Evolutionary conservation across 495 filamentous ascomycete species (phyloP).

Genomic region (Neurospora sp.): DNA sequence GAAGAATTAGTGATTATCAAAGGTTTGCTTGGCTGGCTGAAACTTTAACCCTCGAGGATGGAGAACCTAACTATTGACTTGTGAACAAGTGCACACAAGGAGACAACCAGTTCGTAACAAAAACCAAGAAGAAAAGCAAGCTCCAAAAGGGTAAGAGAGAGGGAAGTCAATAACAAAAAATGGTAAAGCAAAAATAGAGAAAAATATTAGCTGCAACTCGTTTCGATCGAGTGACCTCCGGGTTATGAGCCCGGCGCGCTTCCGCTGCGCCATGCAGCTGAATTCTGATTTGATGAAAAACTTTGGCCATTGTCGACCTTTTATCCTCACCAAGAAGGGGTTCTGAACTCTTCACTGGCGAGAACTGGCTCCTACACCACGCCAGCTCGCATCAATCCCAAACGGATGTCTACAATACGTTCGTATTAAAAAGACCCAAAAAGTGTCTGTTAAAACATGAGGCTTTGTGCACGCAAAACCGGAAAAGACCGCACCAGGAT

Average conservation of each 20-base stretch:
- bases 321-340: neutral
- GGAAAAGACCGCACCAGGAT: neutral
- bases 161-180: neutral
- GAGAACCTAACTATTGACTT: neutral
- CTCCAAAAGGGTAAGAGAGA: neutral
- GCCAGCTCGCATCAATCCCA: neutral
- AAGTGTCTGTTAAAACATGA: no score
- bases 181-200: neutral
- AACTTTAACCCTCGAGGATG: neutral
- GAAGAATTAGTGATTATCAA: neutral
- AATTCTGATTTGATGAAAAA: neutral
- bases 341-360: neutral
- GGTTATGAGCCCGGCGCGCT: constrained; percentile 11
- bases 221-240: constrained; percentile 10
- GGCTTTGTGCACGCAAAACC: neutral
- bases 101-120: neutral
- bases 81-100: neutral
- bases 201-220: constrained; percentile 2
- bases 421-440: no score
- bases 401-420: neutral
- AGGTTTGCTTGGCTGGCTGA: neutral
- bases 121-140: neutral
- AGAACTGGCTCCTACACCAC: neutral
- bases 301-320: neutral
- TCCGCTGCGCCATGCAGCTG: constrained; percentile 9